Percentiles rank a stretch among this genome's conserved stretches.
Conservation (phyloP, 768 basidiomycete genomes). For the Astraeus odoratus region DNA sequence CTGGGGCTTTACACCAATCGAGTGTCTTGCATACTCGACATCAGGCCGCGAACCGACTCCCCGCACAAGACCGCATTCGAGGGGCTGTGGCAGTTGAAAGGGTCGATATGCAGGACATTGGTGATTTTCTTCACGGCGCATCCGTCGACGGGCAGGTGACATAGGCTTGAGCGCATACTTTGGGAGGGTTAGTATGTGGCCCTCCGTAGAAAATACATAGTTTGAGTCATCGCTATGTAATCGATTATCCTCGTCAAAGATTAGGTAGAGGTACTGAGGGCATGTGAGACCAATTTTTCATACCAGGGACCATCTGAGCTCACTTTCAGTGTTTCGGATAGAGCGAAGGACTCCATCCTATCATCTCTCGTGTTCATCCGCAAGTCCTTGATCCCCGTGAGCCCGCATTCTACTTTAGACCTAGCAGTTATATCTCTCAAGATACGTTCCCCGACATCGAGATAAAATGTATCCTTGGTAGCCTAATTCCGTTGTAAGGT, state of each 20-base stretch:
- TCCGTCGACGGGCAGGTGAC: slow-evolving; percentile 51
- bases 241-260: slow-evolving; percentile 83
- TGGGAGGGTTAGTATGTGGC: slow-evolving; percentile 75
- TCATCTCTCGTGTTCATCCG: slow-evolving; percentile 75
- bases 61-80: slow-evolving; percentile 37
- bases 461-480: slow-evolving; percentile 86
- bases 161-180: slow-evolving; percentile 45
- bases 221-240: slow-evolving; percentile 74
- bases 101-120: slow-evolving; percentile 71
- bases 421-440: slow-evolving; percentile 68
- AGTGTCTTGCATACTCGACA: slow-evolving; percentile 69
- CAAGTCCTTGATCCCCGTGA: slow-evolving; percentile 77
- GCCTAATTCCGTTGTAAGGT: slow-evolving; percentile 45
- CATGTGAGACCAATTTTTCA: slow-evolving; percentile 1
- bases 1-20: slow-evolving; percentile 51
- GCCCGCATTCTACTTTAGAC: slow-evolving; percentile 79
- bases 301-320: slow-evolving; percentile 4
- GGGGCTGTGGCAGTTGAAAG: slow-evolving; percentile 26
- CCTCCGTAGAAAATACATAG: slow-evolving; percentile 93
- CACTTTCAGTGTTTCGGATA: slow-evolving; percentile 90
- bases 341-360: slow-evolving; percentile 95
- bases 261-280: slow-evolving; percentile 78
- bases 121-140: slow-evolving; percentile 56
- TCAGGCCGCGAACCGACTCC: slow-evolving; percentile 72
- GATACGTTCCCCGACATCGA: slow-evolving; percentile 83